These are phyloP conservation scores for Coffea humblotiana DNA, from an alignment of 305 asterid species.

Conservation along the genomic window DNA sequence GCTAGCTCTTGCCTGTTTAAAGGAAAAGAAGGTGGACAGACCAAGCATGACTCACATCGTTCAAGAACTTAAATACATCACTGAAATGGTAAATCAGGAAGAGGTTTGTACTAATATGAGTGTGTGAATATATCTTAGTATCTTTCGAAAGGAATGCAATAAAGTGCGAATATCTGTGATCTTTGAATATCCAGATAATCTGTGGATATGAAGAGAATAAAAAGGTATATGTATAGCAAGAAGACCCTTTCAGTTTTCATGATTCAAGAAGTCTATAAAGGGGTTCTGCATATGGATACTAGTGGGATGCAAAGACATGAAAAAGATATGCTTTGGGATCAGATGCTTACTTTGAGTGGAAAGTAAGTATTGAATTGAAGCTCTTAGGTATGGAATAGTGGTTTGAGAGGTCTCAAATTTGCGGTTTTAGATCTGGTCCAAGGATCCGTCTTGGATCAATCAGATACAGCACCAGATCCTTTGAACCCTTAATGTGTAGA, in stretches of 20 bases:
- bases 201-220: not conserved
- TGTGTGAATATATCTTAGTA: not conserved
- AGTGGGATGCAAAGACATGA: constrained; percentile 5
- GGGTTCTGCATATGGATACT: constrained; percentile 4
- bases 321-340: constrained; percentile 1
- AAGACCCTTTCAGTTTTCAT: constrained; percentile 5
- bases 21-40: constrained; percentile 42
- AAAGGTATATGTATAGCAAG: not conserved
- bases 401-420: too few species aligned
- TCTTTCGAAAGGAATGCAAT: not conserved
- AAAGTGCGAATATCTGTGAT: not conserved
- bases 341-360: constrained; percentile 23
- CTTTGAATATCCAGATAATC: not conserved
- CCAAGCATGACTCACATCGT: constrained; percentile 48
- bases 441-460: too few species aligned
- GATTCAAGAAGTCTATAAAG: not conserved
- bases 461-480: too few species aligned
- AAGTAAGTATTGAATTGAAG: too few species aligned
- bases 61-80: constrained; percentile 34
- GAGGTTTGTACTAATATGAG: constrained; percentile 8
- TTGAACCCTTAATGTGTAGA: too few species aligned
- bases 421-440: too few species aligned
- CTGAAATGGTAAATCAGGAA: constrained; percentile 25
- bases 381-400: too few species aligned
- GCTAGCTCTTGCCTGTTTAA: constrained; percentile 41